These are phyloP conservation scores for Saksenaea vasiformis DNA, from an alignment of 371 early-diverging fungal genomes.

Conservation along the genomic window DNA sequence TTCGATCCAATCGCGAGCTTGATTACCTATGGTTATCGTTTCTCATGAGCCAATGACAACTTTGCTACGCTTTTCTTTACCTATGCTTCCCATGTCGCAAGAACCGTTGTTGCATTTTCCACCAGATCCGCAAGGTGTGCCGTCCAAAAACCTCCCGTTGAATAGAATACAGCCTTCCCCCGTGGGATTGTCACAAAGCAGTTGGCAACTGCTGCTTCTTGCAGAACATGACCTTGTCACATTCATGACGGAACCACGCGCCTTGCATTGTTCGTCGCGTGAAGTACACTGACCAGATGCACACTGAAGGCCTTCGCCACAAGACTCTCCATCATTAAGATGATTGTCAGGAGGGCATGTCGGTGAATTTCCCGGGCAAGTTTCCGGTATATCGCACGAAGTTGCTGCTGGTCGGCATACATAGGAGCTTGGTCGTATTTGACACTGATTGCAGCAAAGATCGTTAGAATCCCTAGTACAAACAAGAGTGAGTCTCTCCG, in stretches of 20 bases:
- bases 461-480: constrained; percentile 75
- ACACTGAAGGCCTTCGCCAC: constrained; percentile 66
- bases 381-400: constrained; percentile 83
- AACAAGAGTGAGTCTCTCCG: background rate
- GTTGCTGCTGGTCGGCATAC: constrained; percentile 78
- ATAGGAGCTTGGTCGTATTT: constrained; percentile 56
- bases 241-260: constrained; percentile 49
- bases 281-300: constrained; percentile 91
- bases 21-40: constrained; percentile 20
- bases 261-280: constrained; percentile 79
- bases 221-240: constrained; percentile 51
- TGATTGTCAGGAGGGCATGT: constrained; percentile 79
- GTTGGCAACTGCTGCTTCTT: constrained; percentile 56
- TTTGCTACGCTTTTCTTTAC: constrained; percentile 21
- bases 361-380: constrained; percentile 74
- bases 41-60: background rate
- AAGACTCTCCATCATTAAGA: constrained; percentile 68
- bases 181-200: constrained; percentile 68
- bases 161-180: constrained; percentile 64
- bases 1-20: constrained; percentile 40
- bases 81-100: constrained; percentile 43
- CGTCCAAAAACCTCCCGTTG: constrained; percentile 84
- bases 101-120: constrained; percentile 59
- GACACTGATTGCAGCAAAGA: constrained; percentile 81
- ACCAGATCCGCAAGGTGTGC: constrained; percentile 82